A percentile compares a stretch with the other conserved stretches of the same genome.
phyloP scores from a whole-genome alignment of 129 eudicot genomes.

The Flaveria bidentis region DNA sequence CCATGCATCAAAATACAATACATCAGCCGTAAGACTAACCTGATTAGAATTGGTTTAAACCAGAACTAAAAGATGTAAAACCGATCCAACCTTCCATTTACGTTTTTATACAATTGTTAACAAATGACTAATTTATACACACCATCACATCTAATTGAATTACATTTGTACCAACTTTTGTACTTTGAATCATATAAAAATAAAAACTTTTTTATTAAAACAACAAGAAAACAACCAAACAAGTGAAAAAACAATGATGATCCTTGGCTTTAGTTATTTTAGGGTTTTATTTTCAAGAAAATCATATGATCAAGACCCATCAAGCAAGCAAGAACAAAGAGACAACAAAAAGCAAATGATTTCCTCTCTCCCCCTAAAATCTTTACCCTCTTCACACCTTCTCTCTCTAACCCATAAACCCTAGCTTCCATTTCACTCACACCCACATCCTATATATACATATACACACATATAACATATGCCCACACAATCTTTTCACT shows the following conservation, averaged over 20 bases:
- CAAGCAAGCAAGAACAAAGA: constrained; percentile 20
- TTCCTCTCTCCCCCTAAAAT: neutral
- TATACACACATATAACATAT: neutral
- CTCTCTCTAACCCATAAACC: constrained; percentile 38
- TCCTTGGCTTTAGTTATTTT: neutral
- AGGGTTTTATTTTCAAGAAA: neutral
- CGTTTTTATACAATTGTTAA: no score
- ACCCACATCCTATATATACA: neutral
- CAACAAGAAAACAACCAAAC: neutral
- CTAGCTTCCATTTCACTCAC: constrained; percentile 33
- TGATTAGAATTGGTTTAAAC: no score
- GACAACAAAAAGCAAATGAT: constrained; percentile 22
- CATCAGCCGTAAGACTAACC: no score
- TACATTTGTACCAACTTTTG: no score
- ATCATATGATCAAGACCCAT: constrained; percentile 1
- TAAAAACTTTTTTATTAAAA: no score
- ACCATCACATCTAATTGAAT: no score
- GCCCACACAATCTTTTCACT: constrained; percentile 20
- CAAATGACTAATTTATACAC: no score
- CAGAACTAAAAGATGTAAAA: no score
- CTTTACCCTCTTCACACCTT: constrained; percentile 2
- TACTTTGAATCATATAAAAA: no score
- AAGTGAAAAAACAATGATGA: neutral
- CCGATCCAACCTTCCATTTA: no score
- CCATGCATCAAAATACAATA: no score